phyloP scores from a whole-genome alignment of 345 rosid genomes.

The Leavenworthia alabamica region DNA sequence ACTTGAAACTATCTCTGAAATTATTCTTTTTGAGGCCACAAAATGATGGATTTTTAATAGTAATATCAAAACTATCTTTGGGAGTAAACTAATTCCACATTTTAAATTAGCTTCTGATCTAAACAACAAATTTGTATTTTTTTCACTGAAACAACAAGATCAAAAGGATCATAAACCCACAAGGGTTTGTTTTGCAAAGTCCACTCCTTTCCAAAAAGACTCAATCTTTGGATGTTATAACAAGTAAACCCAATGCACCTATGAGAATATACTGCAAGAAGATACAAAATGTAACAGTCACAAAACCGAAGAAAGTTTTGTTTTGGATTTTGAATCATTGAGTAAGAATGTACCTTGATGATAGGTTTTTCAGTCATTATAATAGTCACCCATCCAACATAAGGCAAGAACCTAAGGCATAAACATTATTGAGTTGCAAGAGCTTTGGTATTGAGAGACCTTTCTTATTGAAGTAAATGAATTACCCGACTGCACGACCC shows the following conservation, averaged over 20 bases:
- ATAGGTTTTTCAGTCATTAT: constrained; percentile 94
- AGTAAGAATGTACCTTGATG: constrained; percentile 49
- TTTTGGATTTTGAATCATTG: neutral
- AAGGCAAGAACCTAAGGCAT: constrained; percentile 62
- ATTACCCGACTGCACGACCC: constrained; percentile 93
- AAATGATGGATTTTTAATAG: neutral
- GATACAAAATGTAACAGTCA: neutral
- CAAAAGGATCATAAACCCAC: neutral
- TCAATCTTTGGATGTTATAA: constrained; percentile 84
- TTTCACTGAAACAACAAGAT: constrained; percentile 8
- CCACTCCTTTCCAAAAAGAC: constrained; percentile 14
- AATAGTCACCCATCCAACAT: constrained; percentile 96
- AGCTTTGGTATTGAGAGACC: neutral
- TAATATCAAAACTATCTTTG: neutral
- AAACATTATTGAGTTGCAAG: neutral
- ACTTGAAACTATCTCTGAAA: neutral
- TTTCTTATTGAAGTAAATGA: no score
- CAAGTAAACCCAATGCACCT: constrained; percentile 80
- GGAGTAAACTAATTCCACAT: neutral
- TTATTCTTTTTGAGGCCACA: neutral
- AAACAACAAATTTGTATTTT: constrained; percentile 14
- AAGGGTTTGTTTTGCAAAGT: neutral
- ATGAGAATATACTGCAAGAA: constrained; percentile 70
- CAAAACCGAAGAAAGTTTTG: neutral
- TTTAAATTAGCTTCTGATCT: constrained; percentile 22